These are phyloP conservation scores for Solanum chiquidenum DNA, from an alignment of 257 asterid species.

Conservation along the genomic window DNA sequence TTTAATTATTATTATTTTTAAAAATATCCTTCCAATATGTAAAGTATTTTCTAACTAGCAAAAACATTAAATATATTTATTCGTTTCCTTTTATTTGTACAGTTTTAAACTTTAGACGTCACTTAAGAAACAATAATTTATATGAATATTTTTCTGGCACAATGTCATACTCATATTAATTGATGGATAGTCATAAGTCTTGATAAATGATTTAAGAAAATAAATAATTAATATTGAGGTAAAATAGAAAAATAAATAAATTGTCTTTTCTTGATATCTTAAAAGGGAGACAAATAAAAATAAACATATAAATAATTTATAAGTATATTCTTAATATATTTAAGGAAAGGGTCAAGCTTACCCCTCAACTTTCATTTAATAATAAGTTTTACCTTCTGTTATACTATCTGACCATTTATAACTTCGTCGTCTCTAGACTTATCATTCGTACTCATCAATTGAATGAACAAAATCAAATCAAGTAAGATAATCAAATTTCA, in stretches of 20 bases:
- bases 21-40: neutral
- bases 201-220: no score
- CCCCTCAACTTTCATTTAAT: no score
- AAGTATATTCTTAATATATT: neutral
- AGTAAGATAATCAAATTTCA: no score
- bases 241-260: no score
- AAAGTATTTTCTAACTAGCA: neutral
- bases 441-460: neutral
- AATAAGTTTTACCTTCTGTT: no score
- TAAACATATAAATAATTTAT: neutral
- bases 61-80: neutral
- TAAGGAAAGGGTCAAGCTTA: no score
- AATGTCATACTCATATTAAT: neutral
- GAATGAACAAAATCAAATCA: neutral
- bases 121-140: no score
- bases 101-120: no score
- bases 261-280: neutral
- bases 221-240: no score
- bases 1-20: no score
- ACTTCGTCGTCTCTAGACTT: neutral
- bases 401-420: neutral
- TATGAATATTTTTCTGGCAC: neutral
- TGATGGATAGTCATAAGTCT: no score
- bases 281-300: neutral
- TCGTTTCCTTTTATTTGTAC: no score